phyloP scores from a whole-genome alignment of 2,329 filamentous ascomycete species.

The Cytospora piceicola region DNA sequence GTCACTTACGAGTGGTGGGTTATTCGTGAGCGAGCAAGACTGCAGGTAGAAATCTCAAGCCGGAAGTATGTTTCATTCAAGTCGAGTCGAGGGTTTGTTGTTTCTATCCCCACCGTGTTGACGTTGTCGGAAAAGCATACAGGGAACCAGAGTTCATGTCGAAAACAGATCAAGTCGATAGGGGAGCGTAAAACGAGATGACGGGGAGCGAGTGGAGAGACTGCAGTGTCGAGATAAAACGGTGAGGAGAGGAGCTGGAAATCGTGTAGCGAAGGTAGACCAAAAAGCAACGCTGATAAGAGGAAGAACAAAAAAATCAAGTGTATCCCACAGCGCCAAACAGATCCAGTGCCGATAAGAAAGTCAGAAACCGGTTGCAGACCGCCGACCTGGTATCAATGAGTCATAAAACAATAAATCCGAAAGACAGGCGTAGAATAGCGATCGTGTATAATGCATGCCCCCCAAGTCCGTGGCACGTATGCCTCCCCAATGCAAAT shows the following conservation, averaged over 20 bases:
- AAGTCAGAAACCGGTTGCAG: conserved; percentile 17
- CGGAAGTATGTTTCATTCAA: conserved; percentile 15
- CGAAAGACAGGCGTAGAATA: conserved; percentile 14
- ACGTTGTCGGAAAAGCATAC: conserved; percentile 3
- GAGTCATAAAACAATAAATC: conserved; percentile 14
- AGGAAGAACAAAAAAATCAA: background rate
- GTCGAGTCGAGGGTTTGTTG: conserved; percentile 17
- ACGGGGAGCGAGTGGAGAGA: conserved; percentile 6
- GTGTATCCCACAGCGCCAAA: conserved; percentile 21
- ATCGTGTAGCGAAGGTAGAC: background rate
- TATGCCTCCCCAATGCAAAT: conserved; percentile 21
- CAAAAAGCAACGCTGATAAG: conserved; percentile 9
- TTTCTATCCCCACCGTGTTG: conserved; percentile 6
- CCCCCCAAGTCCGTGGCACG: conserved; percentile 8
- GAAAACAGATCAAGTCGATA: background rate
- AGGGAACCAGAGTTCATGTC: conserved; percentile 1
- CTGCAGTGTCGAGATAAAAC: background rate
- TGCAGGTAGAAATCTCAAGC: conserved; percentile 7
- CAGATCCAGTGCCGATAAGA: background rate
- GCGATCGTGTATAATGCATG: conserved; percentile 22
- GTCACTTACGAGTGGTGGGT: conserved; percentile 6
- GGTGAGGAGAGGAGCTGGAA: background rate
- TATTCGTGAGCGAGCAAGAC: background rate
- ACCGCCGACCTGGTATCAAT: conserved; percentile 31
- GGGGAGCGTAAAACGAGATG: conserved; percentile 3